phyloP scores from a whole-genome alignment of 1,284 basidiomycete genomes.

The Cryptococcus sp. region DNA sequence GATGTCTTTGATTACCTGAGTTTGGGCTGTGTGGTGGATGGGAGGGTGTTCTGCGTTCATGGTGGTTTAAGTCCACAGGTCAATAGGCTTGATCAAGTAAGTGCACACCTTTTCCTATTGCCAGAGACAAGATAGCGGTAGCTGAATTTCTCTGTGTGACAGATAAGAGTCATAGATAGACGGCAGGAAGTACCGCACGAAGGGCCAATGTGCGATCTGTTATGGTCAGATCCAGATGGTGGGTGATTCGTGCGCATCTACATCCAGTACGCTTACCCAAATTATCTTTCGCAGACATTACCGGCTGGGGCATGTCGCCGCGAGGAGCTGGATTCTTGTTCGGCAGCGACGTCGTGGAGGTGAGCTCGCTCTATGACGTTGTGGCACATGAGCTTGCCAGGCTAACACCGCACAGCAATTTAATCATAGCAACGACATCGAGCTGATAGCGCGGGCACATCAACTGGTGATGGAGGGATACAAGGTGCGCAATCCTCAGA shows the following conservation, averaged over 20 bases:
- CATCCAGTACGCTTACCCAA: neutral
- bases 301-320: conserved; percentile 94
- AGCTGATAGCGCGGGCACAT: conserved; percentile 94
- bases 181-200: conserved; percentile 99
- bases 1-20: conserved; percentile 98
- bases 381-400: neutral
- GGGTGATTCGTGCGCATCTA: conserved; percentile 18
- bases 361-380: conserved; percentile 4
- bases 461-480: conserved; percentile 99
- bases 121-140: neutral
- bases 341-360: conserved; percentile 84
- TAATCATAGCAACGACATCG: conserved; percentile 86
- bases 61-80: conserved; percentile 90
- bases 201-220: conserved; percentile 95
- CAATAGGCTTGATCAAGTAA: conserved; percentile 79
- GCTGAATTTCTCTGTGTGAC: conserved; percentile 27
- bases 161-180: conserved; percentile 94
- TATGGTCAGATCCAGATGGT: conserved; percentile 99
- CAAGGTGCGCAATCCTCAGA: conserved; percentile 61
- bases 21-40: conserved; percentile 91
- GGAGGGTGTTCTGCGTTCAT: conserved; percentile 87
- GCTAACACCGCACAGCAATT: conserved; percentile 57
- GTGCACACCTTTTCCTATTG: conserved; percentile 28
- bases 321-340: conserved; percentile 95
- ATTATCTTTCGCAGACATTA: conserved; percentile 63